Conservation (phyloP, 2,329 filamentous ascomycete genomes). For the Fusarium sp. region DNA sequence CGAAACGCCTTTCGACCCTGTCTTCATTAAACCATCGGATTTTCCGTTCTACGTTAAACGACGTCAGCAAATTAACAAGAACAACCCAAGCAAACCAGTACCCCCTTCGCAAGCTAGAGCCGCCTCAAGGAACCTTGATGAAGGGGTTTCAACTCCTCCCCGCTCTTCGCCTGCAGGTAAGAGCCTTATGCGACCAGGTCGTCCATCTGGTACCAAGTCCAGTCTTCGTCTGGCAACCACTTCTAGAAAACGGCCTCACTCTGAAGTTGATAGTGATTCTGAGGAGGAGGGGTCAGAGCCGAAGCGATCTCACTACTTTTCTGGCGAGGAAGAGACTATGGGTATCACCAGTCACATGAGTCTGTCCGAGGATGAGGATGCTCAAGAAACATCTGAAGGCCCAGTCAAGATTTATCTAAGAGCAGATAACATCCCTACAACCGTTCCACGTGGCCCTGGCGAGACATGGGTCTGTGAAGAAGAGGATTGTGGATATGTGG, state of each 20-base stretch:
- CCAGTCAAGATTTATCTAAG: slow-evolving; percentile 57
- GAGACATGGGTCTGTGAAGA: slow-evolving; percentile 74
- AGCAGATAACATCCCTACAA: slow-evolving; percentile 60
- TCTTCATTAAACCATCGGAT: slow-evolving; percentile 42
- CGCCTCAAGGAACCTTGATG: slow-evolving; percentile 3
- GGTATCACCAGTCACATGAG: slow-evolving; percentile 42
- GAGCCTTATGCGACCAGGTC: slow-evolving; percentile 48
- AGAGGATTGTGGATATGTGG: slow-evolving; percentile 70
- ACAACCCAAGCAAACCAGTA: slow-evolving; percentile 3
- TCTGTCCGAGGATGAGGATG: slow-evolving; percentile 35
- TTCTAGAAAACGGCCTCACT: slow-evolving; percentile 56
- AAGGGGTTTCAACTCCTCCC: slow-evolving; percentile 27
- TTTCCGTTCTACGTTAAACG: slow-evolving; percentile 43
- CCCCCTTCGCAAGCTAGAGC: background rate
- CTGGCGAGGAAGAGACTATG: slow-evolving; percentile 44
- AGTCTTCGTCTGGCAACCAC: slow-evolving; percentile 53
- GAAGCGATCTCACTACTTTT: slow-evolving; percentile 50
- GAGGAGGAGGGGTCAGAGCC: slow-evolving; percentile 48
- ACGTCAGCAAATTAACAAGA: slow-evolving; percentile 36
- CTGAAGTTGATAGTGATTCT: slow-evolving; percentile 51
- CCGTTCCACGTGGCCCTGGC: slow-evolving; percentile 62
- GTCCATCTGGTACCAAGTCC: slow-evolving; percentile 56
- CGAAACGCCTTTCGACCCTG: slow-evolving; percentile 38
- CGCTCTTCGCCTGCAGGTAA: slow-evolving; percentile 45
- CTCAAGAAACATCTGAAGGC: slow-evolving; percentile 25